These are phyloP conservation scores for Aspergillus neoniger DNA, from an alignment of 2,329 filamentous ascomycete species.

Conservation along the genomic window DNA sequence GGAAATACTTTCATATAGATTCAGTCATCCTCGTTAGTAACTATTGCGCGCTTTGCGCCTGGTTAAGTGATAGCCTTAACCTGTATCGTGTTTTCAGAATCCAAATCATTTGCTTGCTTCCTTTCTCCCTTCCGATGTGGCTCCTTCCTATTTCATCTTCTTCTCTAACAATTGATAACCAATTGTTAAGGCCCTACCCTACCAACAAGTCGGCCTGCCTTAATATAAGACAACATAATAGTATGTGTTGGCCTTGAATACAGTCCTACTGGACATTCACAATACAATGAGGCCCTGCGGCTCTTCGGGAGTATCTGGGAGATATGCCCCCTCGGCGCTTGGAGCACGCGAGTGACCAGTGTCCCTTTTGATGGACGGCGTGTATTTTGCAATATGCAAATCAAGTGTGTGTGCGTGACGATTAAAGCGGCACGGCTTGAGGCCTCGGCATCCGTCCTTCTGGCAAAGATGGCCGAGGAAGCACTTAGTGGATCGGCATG, in stretches of 20 bases:
- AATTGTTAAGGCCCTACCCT: not conserved
- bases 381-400: not conserved
- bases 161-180: too few relatives aligned
- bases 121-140: too few relatives aligned
- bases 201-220: not conserved
- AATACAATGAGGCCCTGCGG: not conserved
- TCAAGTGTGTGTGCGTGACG: constrained; percentile 31
- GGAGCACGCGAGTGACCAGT: not conserved
- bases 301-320: not conserved
- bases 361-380: not conserved
- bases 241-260: not conserved
- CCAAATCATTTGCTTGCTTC: too few relatives aligned
- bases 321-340: not conserved
- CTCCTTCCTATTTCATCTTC: too few relatives aligned
- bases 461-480: constrained; percentile 49
- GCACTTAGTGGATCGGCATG: constrained; percentile 49
- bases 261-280: not conserved
- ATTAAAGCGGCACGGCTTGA: constrained; percentile 34
- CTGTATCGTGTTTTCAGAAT: too few relatives aligned
- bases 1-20: too few relatives aligned
- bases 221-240: not conserved
- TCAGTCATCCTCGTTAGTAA: too few relatives aligned
- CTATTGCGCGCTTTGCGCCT: too few relatives aligned
- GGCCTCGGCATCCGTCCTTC: constrained; percentile 33
- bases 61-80: too few relatives aligned